These are phyloP conservation scores for Halophytophthora polymorphica DNA, from an alignment of 352 stramenopile genomes.

Conservation along the genomic window DNA sequence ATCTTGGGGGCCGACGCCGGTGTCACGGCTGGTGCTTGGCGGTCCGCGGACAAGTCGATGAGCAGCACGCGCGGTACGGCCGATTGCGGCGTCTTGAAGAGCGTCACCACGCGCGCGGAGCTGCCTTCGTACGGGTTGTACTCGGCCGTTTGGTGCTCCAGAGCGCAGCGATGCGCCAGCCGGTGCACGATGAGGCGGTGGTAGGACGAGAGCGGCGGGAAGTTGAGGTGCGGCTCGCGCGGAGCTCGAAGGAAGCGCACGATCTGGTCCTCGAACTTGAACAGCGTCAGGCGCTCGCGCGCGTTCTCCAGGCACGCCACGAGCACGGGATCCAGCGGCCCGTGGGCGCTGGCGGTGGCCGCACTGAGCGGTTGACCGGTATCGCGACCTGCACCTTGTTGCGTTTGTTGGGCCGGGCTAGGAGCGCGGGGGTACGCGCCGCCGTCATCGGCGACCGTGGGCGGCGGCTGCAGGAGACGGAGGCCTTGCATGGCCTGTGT, in stretches of 20 bases:
- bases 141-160: constrained; percentile 87
- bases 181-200: constrained; percentile 91
- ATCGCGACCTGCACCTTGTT: constrained; percentile 3
- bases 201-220: constrained; percentile 84
- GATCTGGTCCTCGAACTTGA: constrained; percentile 88
- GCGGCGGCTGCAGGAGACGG: constrained; percentile 34
- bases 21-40: constrained; percentile 55
- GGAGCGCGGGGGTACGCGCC: constrained; percentile 37
- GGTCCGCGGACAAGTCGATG: constrained; percentile 81
- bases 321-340: constrained; percentile 73
- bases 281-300: constrained; percentile 72
- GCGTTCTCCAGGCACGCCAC: constrained; percentile 77
- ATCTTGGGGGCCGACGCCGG: constrained; percentile 87
- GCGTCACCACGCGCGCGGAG: constrained; percentile 77
- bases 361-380: constrained; percentile 39
- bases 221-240: constrained; percentile 65
- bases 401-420: constrained; percentile 11
- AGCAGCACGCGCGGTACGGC: constrained; percentile 78
- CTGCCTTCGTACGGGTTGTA: constrained; percentile 71
- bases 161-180: constrained; percentile 89
- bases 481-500: constrained; percentile 32
- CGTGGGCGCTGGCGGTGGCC: constrained; percentile 56
- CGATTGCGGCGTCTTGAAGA: constrained; percentile 85
- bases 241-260: constrained; percentile 70
- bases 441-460: constrained; percentile 35